Evolutionary conservation across 2,329 filamentous ascomycete species (phyloP).

Genomic region (Colletotrichum truncatum): DNA sequence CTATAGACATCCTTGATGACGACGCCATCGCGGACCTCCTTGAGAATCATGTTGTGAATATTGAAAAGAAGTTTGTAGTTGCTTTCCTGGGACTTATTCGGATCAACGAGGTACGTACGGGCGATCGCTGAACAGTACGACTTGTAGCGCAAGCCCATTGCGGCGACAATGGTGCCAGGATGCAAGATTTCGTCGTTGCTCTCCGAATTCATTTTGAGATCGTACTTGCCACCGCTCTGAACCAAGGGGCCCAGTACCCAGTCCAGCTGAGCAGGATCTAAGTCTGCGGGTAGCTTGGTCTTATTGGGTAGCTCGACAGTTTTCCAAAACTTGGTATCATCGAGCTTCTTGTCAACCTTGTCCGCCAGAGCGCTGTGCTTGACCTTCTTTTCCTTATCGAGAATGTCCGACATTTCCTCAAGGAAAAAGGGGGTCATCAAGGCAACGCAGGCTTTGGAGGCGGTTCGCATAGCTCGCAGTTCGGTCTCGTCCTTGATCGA

Average conservation of each 20-base stretch:
- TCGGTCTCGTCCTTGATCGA: conserved; percentile 96
- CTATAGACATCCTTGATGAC: conserved; percentile 89
- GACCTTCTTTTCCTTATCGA: conserved; percentile 97
- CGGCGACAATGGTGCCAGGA: conserved; percentile 91
- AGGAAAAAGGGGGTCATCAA: conserved; percentile 97
- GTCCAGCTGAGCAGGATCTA: conserved; percentile 89
- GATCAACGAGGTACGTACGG: conserved; percentile 94
- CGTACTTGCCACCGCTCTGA: conserved; percentile 95
- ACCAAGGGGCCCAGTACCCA: conserved; percentile 93
- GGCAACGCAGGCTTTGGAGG: conserved; percentile 92
- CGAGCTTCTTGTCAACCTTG: conserved; percentile 90
- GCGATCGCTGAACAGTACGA: conserved; percentile 94
- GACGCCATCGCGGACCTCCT: conserved; percentile 88
- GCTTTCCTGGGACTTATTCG: conserved; percentile 93
- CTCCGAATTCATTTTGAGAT: conserved; percentile 81
- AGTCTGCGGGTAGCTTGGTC: conserved; percentile 83
- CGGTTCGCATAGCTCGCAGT: conserved; percentile 91
- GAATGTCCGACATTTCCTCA: conserved; percentile 95
- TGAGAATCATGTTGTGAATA: conserved; percentile 89
- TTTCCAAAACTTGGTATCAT: conserved; percentile 94
- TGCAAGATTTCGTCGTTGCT: conserved; percentile 86
- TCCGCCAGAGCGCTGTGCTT: conserved; percentile 87
- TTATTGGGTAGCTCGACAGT: conserved; percentile 74
- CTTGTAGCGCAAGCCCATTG: conserved; percentile 92
- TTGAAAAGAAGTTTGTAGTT: conserved; percentile 90